Evolutionary conservation across 2,329 filamentous ascomycete genomes (phyloP), one percentile per base, ranked within the genome.

Genomic region (Clarireedia homoeocarpa): DNA sequence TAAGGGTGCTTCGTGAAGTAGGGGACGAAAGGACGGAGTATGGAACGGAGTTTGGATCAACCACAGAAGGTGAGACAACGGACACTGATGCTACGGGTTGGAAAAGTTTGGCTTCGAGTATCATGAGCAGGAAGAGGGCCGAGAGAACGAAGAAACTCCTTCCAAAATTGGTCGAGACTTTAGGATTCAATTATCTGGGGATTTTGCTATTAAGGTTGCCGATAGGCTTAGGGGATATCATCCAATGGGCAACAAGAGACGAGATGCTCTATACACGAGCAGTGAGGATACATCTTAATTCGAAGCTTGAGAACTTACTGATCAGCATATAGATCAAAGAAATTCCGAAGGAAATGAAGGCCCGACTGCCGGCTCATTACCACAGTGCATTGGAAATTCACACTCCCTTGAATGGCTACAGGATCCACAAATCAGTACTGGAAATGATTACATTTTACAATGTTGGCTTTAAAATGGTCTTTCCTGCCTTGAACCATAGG

Each of bases 141-240:
- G 50, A 38, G 5, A 53, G 40, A 12, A 59, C 58, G 4, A 51
- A 51, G 20, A 61, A 64, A 47, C 70, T 71, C 67, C 66, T 82
- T 63, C 91, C 91, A 1, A 82, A 75, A 51, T 73, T 95, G 38
- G 73, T 88, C 44, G 91, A 96, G 62, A 86, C 86, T 0, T 71
- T 97, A 52, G 84, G 78, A 1, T 69, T 96, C 10, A 91, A 88
- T 67, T 96, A 96, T 72, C 71, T 96, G 36, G 91, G 83, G 1
- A 83, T 83, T 39, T 66, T 94, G 47, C 74, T 96, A 26, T 75
- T 96, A 63, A 83, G 86, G 55, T 75, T 94, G 55, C 90, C 91
- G 0, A 77, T 89, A n/a, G 83, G 84, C 23, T 74, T 92, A 6
- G 85, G 83, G 10, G 88, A 95, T 61, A 71, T 97, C 12, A 78